Percentiles rank a stretch among this genome's conserved stretches.
phyloP scores from a whole-genome alignment of 352 stramenopile species.

The Aphanomyces astaci region DNA sequence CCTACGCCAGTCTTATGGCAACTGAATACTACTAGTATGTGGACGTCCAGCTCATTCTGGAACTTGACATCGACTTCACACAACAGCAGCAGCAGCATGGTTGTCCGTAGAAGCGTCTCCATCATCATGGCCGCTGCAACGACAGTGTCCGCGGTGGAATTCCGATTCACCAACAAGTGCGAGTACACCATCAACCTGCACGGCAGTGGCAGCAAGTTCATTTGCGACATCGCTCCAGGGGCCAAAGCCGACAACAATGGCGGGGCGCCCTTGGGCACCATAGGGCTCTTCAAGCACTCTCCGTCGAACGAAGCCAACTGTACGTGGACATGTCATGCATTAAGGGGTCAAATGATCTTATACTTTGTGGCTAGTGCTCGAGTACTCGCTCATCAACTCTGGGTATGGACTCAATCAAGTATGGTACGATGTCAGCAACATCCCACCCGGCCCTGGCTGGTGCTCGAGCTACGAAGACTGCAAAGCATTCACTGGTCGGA shows the following conservation, averaged over 20 bases:
- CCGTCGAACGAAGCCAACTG: conserved; percentile 16
- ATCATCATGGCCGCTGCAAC: neutral
- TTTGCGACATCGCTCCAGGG: conserved; percentile 12
- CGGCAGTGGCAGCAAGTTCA: conserved; percentile 5
- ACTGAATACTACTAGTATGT: neutral
- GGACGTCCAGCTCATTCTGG: neutral
- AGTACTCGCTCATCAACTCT: conserved; percentile 20
- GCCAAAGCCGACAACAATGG: conserved; percentile 12
- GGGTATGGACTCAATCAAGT: conserved; percentile 17
- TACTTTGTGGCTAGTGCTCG: conserved; percentile 2
- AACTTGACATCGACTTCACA: neutral
- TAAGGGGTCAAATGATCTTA: neutral
- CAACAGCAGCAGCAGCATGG: no score
- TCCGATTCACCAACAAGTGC: conserved; percentile 23
- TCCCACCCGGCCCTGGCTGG: conserved; percentile 36
- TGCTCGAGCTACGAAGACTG: conserved; percentile 35
- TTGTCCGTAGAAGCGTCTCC: no score
- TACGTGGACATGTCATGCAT: neutral
- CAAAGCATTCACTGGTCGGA: conserved; percentile 36
- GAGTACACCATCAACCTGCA: conserved; percentile 23
- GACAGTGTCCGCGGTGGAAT: conserved; percentile 10
- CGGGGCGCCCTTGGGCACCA: neutral
- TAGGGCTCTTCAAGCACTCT: conserved; percentile 21
- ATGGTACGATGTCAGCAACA: conserved; percentile 61
- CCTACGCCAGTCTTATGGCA: no score